These are phyloP conservation scores for Pichia gijzeniarum DNA, from an alignment of 805 yeast species.

Conservation along the genomic window DNA sequence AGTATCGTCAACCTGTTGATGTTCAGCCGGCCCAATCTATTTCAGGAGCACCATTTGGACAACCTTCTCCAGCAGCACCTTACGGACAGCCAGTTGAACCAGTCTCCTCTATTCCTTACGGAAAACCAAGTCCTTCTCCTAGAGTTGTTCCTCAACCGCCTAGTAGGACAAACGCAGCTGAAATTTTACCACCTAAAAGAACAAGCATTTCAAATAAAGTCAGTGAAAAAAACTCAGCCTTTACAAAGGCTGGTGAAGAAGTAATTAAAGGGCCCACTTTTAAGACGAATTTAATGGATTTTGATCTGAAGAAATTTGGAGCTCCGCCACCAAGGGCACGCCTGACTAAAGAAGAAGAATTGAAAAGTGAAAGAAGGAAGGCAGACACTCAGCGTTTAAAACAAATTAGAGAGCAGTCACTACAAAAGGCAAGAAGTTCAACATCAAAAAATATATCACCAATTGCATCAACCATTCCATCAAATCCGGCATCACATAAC, in stretches of 20 bases:
- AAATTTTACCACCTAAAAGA: constrained; percentile 2
- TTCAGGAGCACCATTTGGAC: too few species aligned
- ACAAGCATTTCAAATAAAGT: constrained; percentile 2
- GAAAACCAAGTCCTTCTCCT: too few species aligned
- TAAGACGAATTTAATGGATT: constrained; percentile 27
- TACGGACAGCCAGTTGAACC: too few species aligned
- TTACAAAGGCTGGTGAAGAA: constrained; percentile 13
- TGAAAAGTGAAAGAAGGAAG: constrained; percentile 19
- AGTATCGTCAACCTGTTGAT: constrained; percentile 8
- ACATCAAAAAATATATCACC: constrained; percentile 2
- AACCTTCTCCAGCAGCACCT: too few species aligned
- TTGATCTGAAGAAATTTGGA: constrained; percentile 34
- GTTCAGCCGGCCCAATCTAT: too few species aligned
- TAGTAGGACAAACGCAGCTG: background rate
- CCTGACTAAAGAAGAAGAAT: constrained; percentile 21
- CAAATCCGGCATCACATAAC: constrained; percentile 1
- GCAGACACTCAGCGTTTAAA: constrained; percentile 23
- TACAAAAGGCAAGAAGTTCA: constrained; percentile 20
- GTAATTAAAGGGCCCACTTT: constrained; percentile 25
- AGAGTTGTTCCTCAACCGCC: constrained; percentile 4
- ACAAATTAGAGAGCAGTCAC: constrained; percentile 25
- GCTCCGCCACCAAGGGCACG: constrained; percentile 43
- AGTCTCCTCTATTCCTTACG: too few species aligned
- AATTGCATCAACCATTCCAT: constrained; percentile 8
- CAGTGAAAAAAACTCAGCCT: constrained; percentile 11